These are phyloP conservation scores for Zalaria obscura DNA, from an alignment of 2,329 filamentous ascomycete genomes.

Conservation along the genomic window DNA sequence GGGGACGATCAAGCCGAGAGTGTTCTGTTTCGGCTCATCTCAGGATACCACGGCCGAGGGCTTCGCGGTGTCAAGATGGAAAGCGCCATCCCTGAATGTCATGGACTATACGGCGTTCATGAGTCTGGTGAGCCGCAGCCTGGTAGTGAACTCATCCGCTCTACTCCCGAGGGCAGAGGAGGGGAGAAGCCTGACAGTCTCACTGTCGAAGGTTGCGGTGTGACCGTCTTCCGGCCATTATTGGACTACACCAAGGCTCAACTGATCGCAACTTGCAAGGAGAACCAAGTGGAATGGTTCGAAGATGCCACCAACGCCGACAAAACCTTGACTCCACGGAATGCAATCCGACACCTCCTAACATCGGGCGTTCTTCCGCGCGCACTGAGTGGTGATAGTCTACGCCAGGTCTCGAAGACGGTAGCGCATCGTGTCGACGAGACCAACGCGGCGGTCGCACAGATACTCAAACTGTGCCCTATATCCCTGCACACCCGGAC, in stretches of 20 bases:
- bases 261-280: constrained; percentile 60
- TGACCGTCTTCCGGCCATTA: constrained; percentile 55
- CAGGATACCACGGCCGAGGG: constrained; percentile 54
- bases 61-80: constrained; percentile 53
- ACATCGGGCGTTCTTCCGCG: constrained; percentile 46
- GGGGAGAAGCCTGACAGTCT: constrained; percentile 2
- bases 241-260: constrained; percentile 57
- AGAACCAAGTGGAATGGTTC: constrained; percentile 57
- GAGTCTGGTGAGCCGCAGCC: constrained; percentile 14
- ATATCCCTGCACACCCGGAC: constrained; percentile 29
- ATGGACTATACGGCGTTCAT: constrained; percentile 57
- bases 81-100: constrained; percentile 69
- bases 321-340: constrained; percentile 61
- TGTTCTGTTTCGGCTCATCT: constrained; percentile 61
- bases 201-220: constrained; percentile 46
- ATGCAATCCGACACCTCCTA: constrained; percentile 60
- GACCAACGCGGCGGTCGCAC: constrained; percentile 39
- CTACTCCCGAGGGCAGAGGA: constrained; percentile 1
- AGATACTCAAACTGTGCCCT: constrained; percentile 35
- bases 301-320: constrained; percentile 78
- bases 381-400: constrained; percentile 51
- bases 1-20: constrained; percentile 86
- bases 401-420: constrained; percentile 46
- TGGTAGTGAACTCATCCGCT: constrained; percentile 3
- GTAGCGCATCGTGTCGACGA: constrained; percentile 30